Base-by-base conservation (phyloP, 1,284 basidiomycete genomes). In the Quambalaria eucalypti region DNA sequence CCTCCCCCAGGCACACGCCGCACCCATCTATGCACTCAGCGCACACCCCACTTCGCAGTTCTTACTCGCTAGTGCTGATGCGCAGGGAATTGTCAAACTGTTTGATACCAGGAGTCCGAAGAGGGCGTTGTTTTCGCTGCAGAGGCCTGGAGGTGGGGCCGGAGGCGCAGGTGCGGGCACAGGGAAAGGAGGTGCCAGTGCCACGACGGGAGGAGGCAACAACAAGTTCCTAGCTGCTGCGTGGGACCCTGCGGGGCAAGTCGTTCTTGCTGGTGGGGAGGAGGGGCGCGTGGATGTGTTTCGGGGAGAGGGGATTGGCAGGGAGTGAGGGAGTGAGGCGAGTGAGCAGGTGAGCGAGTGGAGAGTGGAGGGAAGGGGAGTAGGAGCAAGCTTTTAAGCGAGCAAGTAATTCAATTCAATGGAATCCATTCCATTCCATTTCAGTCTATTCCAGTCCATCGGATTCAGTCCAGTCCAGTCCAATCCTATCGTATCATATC, bases 41-140 rank as follows among this genome's bases (percentile, higher is more conserved):
- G 39, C 64, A 6, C 66, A 74, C 33, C 71, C 71, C 1, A 28
- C 49, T 0, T 60, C 56, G 14, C 8, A n/a, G n/a, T n/a, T 66
- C 38, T 57, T 72, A 16, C 65, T 73, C 40, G 64, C 62, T 0
- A 57, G 61, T 12, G 69, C 54, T 0, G 62, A 61, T 5, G 55
- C 60, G 25, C 71, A 75, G 16, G 61, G 52, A 6, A 49, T 44
- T 2, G 53, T 73, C 28, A 70, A 70, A 44, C 56, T 73, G 8
- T 75, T 69, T 69, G 73, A 75, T 49, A 55, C 59, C 29, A 58
- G 73, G 2, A 63, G 59, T 42, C 51, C 58, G 9, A 64, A 64
- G n/a, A 65, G 66, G 49, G 59, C 73, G 14, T 63, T 75, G n/a
- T 75, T 75, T 42, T 52, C 62, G 14, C 52, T 75, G 12, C 38